Evolutionary conservation across 108 stramenopile species (phyloP), one percentile per base, ranked within the genome.

Genomic region (Heterococcus sp.): DNA sequence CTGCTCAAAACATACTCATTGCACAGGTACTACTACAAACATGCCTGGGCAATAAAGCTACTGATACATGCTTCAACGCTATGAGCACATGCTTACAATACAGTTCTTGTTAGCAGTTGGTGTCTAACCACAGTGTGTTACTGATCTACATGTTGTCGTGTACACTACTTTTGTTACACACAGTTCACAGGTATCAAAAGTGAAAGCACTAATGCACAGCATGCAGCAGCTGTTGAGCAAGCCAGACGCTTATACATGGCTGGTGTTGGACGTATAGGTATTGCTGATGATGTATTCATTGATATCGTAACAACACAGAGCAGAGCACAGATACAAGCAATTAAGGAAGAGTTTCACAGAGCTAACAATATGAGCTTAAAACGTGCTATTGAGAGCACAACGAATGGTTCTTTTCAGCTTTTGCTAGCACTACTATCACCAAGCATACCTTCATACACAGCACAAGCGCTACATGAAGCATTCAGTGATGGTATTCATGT

Each of bases 341-440:
- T 78, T 70, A 78, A 78, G 76, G 14, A 38, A 34, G 76, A 69
- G 26, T 78, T 65, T 32, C 69, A 78, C 30, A 2, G 35, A 2
- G 64, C 68, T 35, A 34, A 78, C 65, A 31, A 63, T 37, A 67
- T 67, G 65, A 69, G 68, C 36, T 70, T 78, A 38, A 66, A 63
- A 46, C 39, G n/a, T 38, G 69, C 69, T 21, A 37, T 78, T 11
- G 66, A 28, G 68, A 78, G 71, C 21, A 37, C 3, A 2, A 67
- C 37, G 68, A 63, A 37, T 36, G 46, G 46, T 21, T 8, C 46
- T 8, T 21, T 58, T 8, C 14, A 58, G 46, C 14, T 21, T 8
- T 21, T 58, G 46, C 14, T 58, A 21, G 46, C 8, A 21, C 46
- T 58, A 21, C 46, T 58, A 21, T 21, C 8, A 21, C 46, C 46